Evolutionary conservation across 768 basidiomycete species (phyloP).

Genomic region (Leucocoprinus sp.): DNA sequence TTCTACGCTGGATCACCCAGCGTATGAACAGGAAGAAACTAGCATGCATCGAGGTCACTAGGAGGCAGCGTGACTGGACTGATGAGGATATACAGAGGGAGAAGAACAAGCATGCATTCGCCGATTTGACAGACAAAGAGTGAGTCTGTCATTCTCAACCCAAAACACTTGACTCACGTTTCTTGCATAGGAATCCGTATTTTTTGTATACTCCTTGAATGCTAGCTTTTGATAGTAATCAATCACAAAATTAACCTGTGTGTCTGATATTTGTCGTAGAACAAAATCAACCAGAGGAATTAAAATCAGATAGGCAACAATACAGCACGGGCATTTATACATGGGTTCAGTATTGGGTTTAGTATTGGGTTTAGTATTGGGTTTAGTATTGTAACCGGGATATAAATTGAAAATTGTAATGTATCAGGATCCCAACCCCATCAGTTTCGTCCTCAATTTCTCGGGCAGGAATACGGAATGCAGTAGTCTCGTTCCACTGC

Average conservation of each 20-base stretch:
- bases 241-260: too few relatives aligned
- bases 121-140: constrained; percentile 58
- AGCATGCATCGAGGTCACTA: constrained; percentile 32
- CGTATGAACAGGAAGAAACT: constrained; percentile 43
- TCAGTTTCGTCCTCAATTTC: constrained; percentile 95
- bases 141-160: constrained; percentile 22
- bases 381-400: constrained; percentile 54
- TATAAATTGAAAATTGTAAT: constrained; percentile 97
- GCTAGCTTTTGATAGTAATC: too few relatives aligned
- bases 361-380: neutral
- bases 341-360: too few relatives aligned
- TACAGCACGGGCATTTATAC: constrained; percentile 7
- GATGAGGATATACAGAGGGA: constrained; percentile 50
- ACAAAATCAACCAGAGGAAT: too few relatives aligned
- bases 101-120: constrained; percentile 52
- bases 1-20: constrained; percentile 47
- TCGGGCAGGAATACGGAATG: constrained; percentile 95
- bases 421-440: constrained; percentile 98
- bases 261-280: too few relatives aligned
- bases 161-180: neutral
- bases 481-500: constrained; percentile 98
- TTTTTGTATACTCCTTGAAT: constrained; percentile 11
- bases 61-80: constrained; percentile 43
- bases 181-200: constrained; percentile 9
- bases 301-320: too few relatives aligned